These are phyloP conservation scores for Suhomyces anneliseae DNA, from an alignment of 1,139 yeast genomes.

Conservation along the genomic window DNA sequence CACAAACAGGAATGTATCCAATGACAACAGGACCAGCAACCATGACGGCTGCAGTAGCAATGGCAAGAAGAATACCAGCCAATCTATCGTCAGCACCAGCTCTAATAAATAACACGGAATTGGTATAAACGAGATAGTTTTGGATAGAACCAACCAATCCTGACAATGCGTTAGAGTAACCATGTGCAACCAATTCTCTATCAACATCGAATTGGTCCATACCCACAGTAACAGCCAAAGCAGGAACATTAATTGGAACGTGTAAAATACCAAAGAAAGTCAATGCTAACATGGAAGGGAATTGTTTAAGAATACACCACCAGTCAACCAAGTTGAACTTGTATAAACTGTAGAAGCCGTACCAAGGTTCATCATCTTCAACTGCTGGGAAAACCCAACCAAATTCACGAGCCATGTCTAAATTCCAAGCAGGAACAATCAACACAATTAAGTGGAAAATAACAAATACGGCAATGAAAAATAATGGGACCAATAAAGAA, in stretches of 20 bases:
- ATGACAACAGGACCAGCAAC: constrained; percentile 88
- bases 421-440: constrained; percentile 62
- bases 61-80: constrained; percentile 84
- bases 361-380: constrained; percentile 79
- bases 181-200: constrained; percentile 92
- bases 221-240: constrained; percentile 86
- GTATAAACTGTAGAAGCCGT: constrained; percentile 73
- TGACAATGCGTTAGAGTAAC: constrained; percentile 83
- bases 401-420: constrained; percentile 57
- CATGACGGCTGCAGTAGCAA: constrained; percentile 80
- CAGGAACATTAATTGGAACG: constrained; percentile 97
- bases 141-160: constrained; percentile 88
- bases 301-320: constrained; percentile 61
- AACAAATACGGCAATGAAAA: constrained; percentile 69
- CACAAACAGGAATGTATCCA: constrained; percentile 91
- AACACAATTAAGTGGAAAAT: constrained; percentile 68
- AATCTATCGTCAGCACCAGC: constrained; percentile 91
- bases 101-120: constrained; percentile 83
- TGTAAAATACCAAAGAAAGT: constrained; percentile 94
- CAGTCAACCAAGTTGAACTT: constrained; percentile 72
- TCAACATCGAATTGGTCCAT: constrained; percentile 89
- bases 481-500: constrained; percentile 78
- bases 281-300: constrained; percentile 93
- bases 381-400: constrained; percentile 88
- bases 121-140: constrained; percentile 91